Evolutionary conservation across 352 stramenopile genomes (phyloP), one percentile per base, ranked within the genome.

Genomic region (Pythium volutum): DNA sequence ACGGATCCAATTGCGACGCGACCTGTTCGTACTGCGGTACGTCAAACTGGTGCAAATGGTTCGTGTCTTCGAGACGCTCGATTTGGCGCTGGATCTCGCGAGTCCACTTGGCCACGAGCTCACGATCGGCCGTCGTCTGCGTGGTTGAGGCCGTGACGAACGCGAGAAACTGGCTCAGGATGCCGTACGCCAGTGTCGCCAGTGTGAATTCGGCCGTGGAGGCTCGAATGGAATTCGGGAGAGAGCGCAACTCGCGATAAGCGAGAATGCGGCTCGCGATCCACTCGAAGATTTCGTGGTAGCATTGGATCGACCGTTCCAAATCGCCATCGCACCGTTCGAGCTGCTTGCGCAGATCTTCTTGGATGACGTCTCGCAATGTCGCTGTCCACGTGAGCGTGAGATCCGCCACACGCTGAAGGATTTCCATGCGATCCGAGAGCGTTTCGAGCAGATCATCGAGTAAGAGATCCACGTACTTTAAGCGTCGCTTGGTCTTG

Each of bases 181-280:
- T 60, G 18, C 68, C 46, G 23, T 81, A 75, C 12, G 87, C 57
- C 22, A 88, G 62, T n/a, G 63, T 62, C n/a, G 82, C 79, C 12
- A 91, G 62, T 3, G 61, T 63, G 45, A 81, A 77, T 34, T 89
- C 82, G 3, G 71, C 75, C 15, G 64, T 75, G 20, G 47, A 55
- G 64, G 59, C 42, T 75, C 41, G 56, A 25, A 29, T 59, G 20
- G 23, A 45, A 11, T 23, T 41, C 38, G 18, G 52, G 26, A 8
- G 43, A 61, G 8, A 31, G 20, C 16, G 52, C n/a, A 58, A 29
- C 16, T 36, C 23, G 1, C 66, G 71, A 55, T 69, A 75, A 11
- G 26, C 45, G 5, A 55, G 22, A n/a, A 91, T 74, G 12, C 67
- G 71, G 14, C 27, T 41, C 45, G 76, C 74, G 12, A 89, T 52